Percentiles rank a stretch among this genome's conserved stretches.
Evolutionary conservation across 2,329 filamentous ascomycete genomes (phyloP).

Genomic region (Diaporthe aspalathi): DNA sequence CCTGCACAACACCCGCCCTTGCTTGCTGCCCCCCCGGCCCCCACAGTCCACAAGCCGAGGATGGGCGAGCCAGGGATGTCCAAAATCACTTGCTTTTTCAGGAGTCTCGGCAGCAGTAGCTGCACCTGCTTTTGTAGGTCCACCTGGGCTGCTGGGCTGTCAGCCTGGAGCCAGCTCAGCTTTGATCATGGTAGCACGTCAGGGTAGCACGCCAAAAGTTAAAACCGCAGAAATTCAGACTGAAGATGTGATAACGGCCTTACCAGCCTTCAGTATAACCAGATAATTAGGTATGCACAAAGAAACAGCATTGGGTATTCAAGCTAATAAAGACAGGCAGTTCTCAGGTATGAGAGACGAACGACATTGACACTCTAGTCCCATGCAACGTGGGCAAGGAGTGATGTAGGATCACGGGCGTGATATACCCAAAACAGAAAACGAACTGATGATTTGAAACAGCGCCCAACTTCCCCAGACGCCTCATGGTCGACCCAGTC

Average conservation of each 20-base stretch:
- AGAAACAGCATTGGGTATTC: conserved; percentile 1
- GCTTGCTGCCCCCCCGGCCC: neutral
- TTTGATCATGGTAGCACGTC: neutral
- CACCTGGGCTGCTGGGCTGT: neutral
- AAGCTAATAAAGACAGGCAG: conserved; percentile 14
- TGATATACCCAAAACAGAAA: conserved; percentile 6
- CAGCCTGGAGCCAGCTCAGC: too few species aligned
- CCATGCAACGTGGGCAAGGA: conserved; percentile 8
- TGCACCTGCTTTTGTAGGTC: neutral
- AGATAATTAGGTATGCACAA: too few species aligned
- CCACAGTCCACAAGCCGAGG: neutral
- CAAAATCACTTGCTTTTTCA: neutral
- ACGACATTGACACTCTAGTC: neutral
- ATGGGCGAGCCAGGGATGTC: neutral
- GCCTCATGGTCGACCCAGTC: too few species aligned
- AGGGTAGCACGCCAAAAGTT: neutral
- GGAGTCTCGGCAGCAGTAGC: neutral
- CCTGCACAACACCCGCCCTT: neutral
- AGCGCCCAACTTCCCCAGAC: neutral
- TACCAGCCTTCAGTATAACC: neutral
- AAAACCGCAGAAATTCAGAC: neutral
- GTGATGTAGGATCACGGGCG: neutral
- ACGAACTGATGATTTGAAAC: neutral
- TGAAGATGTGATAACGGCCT: neutral
- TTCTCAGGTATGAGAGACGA: neutral